Conservation (phyloP, 2,329 filamentous ascomycete species). For the Pseudocercospora macadamiae region DNA sequence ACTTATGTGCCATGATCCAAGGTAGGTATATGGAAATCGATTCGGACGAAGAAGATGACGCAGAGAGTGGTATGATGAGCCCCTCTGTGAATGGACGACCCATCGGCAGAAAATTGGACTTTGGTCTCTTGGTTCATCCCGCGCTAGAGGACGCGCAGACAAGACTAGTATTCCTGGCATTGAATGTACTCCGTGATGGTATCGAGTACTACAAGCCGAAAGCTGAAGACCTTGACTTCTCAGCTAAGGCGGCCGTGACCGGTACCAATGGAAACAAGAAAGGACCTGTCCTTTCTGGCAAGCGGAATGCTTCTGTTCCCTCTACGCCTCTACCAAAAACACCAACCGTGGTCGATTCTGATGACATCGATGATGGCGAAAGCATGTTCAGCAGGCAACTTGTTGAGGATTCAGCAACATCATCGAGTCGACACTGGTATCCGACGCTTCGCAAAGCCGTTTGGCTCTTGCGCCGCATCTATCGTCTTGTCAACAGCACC, state of each 20-base stretch:
- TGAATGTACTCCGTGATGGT: conserved; percentile 65
- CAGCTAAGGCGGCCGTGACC: conserved; percentile 43
- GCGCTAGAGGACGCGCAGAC: conserved; percentile 70
- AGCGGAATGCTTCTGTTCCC: conserved; percentile 39
- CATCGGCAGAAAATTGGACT: conserved; percentile 54
- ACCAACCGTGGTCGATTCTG: conserved; percentile 54
- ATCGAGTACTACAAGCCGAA: conserved; percentile 69
- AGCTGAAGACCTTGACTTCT: conserved; percentile 67
- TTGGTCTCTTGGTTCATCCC: conserved; percentile 63
- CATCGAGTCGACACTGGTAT: conserved; percentile 56
- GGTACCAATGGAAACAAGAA: conserved; percentile 35
- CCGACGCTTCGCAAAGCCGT: conserved; percentile 69
- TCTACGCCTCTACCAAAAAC: conserved; percentile 51
- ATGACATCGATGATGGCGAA: conserved; percentile 58
- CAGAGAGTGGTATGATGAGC: conserved; percentile 21
- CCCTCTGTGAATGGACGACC: conserved; percentile 25
- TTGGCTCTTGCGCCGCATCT: conserved; percentile 70
- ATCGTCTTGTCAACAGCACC: conserved; percentile 68
- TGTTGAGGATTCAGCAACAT: conserved; percentile 15
- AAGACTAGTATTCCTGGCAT: conserved; percentile 66
- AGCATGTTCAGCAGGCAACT: conserved; percentile 38
- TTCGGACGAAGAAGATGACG: conserved; percentile 56
- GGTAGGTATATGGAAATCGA: conserved; percentile 64
- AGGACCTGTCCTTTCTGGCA: conserved; percentile 56
- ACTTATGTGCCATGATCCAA: conserved; percentile 67